Conservation (phyloP, 1,284 basidiomycete genomes). For the Sutorius eximius region DNA sequence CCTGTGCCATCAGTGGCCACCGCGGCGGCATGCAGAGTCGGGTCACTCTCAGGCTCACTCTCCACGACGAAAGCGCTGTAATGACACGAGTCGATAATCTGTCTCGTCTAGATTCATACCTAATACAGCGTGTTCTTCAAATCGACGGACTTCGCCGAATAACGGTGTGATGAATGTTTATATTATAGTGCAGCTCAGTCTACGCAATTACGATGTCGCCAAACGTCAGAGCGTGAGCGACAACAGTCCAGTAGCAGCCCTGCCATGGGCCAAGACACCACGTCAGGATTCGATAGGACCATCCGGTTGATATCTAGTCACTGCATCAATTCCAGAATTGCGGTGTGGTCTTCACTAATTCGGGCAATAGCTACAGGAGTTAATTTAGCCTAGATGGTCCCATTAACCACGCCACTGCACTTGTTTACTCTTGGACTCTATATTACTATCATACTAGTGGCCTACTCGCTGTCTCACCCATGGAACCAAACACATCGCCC, state of each 20-base stretch:
- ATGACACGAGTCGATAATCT: neutral
- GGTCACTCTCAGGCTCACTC: neutral
- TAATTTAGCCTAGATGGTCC: neutral
- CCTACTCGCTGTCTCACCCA: neutral
- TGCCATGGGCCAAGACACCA: neutral
- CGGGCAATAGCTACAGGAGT: neutral
- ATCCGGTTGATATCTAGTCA: neutral
- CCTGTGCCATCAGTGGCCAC: neutral
- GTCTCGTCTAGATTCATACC: neutral
- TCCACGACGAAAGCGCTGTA: neutral
- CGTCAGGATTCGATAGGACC: neutral
- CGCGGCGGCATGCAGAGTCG: neutral
- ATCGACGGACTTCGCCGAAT: neutral
- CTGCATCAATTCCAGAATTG: neutral
- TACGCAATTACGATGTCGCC: neutral
- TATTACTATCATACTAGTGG: neutral
- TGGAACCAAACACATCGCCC: conserved; percentile 17
- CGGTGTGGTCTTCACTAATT: neutral
- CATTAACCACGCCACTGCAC: conserved; percentile 4
- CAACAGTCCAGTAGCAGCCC: too few species aligned
- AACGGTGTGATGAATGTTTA: neutral
- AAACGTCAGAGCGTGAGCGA: neutral
- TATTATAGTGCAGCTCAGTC: too few species aligned
- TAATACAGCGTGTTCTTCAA: neutral
- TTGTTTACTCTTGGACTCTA: too few species aligned